Evolutionary conservation across 2,329 filamentous ascomycete species (phyloP), one percentile per base, ranked within the genome.

Genomic region (Diaporthe eres): DNA sequence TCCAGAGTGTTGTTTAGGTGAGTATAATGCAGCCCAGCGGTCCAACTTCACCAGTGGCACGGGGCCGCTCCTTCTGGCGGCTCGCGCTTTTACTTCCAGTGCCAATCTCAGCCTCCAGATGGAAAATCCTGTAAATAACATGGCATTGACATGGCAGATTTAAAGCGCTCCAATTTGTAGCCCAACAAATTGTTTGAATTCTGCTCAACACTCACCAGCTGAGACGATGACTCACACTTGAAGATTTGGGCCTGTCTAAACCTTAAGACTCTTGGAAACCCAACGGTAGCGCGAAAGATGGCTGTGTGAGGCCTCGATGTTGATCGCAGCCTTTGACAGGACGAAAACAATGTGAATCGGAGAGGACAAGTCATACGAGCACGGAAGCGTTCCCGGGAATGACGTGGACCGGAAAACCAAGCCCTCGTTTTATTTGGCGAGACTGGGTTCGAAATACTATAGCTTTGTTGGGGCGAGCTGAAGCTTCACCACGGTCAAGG

Each of bases 321-420:
- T 37, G 28, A 17, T 13, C 1, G 28, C 19, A 39, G 31, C 1
- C 31, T 51, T 44, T 51, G 63, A 25, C 13, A 6, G 6, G 4
- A 25, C 22, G 22, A 6, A 17, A 25, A 7, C 10, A 37, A 19
- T 17, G 22, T 25, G 28, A 25, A 51, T 51, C 44, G 28, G 28
- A 39, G 28, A 3, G 31, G 31, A 37, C 22, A 53, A 53, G 31
- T 53, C 65, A 68, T 53, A 25, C 2, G 15, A 28, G 12, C 47
- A 39, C 8, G 47, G 7, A 25, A 17, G 31, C 22, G 22, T 12
- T 53, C 10, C 13, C 13, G 15, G 34, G 15, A 39, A 51, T 68
- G 65, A 68, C 65, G 65, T 53, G 65, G 65, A 49, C 34, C 28
- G 47, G 9, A 19, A 10, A 25, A 25, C 65, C 13, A 68, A 68